Conservation (phyloP, 257 asterid genomes). For the Gentiana macrophylla region DNA sequence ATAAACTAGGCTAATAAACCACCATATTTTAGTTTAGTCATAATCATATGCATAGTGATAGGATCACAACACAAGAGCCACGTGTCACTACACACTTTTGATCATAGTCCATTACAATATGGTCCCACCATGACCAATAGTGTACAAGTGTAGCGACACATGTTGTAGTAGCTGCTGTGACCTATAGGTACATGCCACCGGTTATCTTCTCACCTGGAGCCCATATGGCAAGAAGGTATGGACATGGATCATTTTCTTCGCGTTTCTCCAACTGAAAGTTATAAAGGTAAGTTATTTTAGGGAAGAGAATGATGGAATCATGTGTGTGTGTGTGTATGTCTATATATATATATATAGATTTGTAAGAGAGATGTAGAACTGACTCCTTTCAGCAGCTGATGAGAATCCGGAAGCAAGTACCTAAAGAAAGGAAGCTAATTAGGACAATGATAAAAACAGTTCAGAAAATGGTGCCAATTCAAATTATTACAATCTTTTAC, state of each 20-base stretch:
- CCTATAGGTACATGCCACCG: too few relatives aligned
- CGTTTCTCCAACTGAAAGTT: slow-evolving; percentile 65
- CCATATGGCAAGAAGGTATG: slow-evolving; percentile 97
- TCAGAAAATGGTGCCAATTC: neutral
- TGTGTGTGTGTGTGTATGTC: neutral
- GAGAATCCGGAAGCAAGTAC: slow-evolving; percentile 92
- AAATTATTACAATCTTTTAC: neutral
- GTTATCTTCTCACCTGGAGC: slow-evolving; percentile 66
- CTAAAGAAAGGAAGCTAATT: slow-evolving; percentile 38
- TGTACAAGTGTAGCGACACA: too few relatives aligned
- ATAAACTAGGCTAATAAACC: too few relatives aligned
- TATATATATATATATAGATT: slow-evolving; percentile 2
- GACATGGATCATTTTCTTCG: slow-evolving; percentile 89
- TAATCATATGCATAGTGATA: too few relatives aligned
- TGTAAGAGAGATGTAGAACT: slow-evolving; percentile 22
- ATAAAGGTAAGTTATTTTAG: neutral
- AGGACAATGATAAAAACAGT: slow-evolving; percentile 1
- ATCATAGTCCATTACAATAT: too few relatives aligned
- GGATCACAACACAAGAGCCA: too few relatives aligned
- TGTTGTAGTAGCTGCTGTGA: too few relatives aligned
- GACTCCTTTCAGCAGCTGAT: slow-evolving; percentile 81
- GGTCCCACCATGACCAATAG: too few relatives aligned
- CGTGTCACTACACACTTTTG: too few relatives aligned
- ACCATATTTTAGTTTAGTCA: too few relatives aligned
- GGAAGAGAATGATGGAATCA: slow-evolving; percentile 7